A percentile compares a stretch with the other conserved stretches of the same genome.
phyloP scores from a whole-genome alignment of 2,329 filamentous ascomycete genomes.

The Blastomyces gilchristii region DNA sequence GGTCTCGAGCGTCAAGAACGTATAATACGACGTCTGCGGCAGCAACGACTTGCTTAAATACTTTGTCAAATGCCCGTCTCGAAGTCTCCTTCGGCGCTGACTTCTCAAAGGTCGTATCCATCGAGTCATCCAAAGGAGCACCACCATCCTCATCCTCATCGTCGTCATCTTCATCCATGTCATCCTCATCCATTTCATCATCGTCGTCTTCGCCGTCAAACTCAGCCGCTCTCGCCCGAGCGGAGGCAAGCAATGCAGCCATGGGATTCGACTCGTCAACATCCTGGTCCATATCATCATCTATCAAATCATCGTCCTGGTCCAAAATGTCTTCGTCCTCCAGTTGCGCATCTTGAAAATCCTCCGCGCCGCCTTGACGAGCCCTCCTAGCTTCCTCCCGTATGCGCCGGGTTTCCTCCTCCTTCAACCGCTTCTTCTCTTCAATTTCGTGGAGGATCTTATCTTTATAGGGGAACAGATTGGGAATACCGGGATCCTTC shows the following conservation, averaged over 20 bases:
- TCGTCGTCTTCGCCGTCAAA: constrained; percentile 59
- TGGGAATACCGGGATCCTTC: constrained; percentile 96
- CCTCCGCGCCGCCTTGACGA: constrained; percentile 31
- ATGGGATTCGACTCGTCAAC: constrained; percentile 72
- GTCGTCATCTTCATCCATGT: constrained; percentile 28
- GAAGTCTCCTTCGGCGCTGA: constrained; percentile 48
- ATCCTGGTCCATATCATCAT: constrained; percentile 48
- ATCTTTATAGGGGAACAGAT: constrained; percentile 96
- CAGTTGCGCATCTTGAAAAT: constrained; percentile 23
- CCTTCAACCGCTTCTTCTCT: constrained; percentile 69
- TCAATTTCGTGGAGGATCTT: constrained; percentile 91
- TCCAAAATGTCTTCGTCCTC: constrained; percentile 26
- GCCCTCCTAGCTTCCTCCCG: constrained; percentile 52
- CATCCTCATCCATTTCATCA: constrained; percentile 47
- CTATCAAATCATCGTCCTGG: constrained; percentile 39
- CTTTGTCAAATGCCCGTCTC: constrained; percentile 82
- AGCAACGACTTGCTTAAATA: constrained; percentile 88
- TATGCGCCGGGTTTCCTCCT: constrained; percentile 62
- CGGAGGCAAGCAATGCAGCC: constrained; percentile 81
- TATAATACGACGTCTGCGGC: constrained; percentile 85
- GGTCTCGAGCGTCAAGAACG: constrained; percentile 84
- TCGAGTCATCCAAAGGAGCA: constrained; percentile 42
- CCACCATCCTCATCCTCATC: constrained; percentile 40
- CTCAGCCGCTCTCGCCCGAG: constrained; percentile 63
- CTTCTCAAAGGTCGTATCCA: constrained; percentile 36